Base-by-base conservation (phyloP, 2,329 filamentous ascomycete species). In the Alternaria ethzedia region DNA sequence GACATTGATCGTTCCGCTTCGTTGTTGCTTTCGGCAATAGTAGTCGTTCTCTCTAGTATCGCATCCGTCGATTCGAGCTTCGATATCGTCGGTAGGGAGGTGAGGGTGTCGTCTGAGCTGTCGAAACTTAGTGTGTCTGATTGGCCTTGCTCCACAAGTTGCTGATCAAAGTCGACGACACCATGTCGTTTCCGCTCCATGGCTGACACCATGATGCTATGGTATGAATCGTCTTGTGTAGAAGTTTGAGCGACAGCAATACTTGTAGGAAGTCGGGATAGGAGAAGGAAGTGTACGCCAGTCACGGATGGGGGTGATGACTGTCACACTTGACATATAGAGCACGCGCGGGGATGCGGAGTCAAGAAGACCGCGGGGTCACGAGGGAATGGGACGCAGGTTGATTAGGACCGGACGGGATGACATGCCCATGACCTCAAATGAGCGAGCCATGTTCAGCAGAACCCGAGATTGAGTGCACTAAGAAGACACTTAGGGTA, bases 1-100 rank as follows among this genome's bases (percentile, higher is more conserved):
- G 78, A 78, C 79, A 83, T 65, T 6, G 50, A 49, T 9, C 58
- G 56, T 41, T 72, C 65, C 8, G 25, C 44, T 25, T 64, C 47
- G 28, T 64, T 45, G 0, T 50, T 26, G 12, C 54, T 41, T 45
- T 44, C 30, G 3, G 15, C 52, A 10, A 41, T 36, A 11, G 43
- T 36, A 6, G 20, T 26, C 4, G 43, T 32, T 2, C 5, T 20
- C 3, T 54, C 23, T 32, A 32, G 8, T 9, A 49, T 23, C 11
- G 30, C 23, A 3, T 20, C 8, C 6, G 26, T n/a, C 1, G 30
- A 36, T 8, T 44, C 44, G 5, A 32, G 43, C 12, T 25, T 49
- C n/a, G 49, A 45, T 17, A 25, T 30, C 23, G 43, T 6, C 9
- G 49, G 44, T 21, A 10, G 13, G 30, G 15, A 15, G 23, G 21